Base-by-base conservation (phyloP, 1,284 basidiomycete genomes). In the Ganoderma lucidum region DNA sequence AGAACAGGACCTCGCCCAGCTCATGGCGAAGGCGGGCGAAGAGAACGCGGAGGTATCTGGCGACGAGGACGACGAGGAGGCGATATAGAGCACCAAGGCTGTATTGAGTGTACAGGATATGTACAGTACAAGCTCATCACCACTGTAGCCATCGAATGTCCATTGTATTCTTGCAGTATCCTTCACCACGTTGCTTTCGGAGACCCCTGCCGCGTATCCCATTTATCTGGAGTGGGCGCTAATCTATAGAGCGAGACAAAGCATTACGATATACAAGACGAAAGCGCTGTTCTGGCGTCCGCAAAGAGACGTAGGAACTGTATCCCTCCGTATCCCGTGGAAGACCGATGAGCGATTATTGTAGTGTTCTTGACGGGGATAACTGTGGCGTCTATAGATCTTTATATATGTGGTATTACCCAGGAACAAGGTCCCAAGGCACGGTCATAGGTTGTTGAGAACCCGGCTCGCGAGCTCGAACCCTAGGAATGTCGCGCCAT, bases 21-120 rank as follows among this genome's bases (percentile, higher is more conserved):
- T 97, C 77, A 98, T 98, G 96, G 95, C 93, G 62, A 94, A 96
- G 81, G 96, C 93, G 42, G 92, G 93, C 71, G 87, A 90, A 78
- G 96, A 97, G 82, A 98, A 98, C 80, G 94, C 92, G 45, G 96
- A 98, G 79, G 95, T 98, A 1, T 96, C 95, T 35, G 96, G 96
- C 69, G 96, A 97, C 81, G 95, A 97, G 75, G 93, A 95, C 71
- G 96, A 96, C 0, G 93, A 93, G 15, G 92, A 92, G 59, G 76
- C 64, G 48, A 23, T 77, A 39, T 77, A 68, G 56, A 62, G 32
- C 28, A 61, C 32, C 45, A 39, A 35, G 28, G 48, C 30, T 59
- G 62, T 53, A 60, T 53, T 67, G 35, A 28, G 39, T 71, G 67
- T 71, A 66, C 56, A 39, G 58, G 39, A 60, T 39, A 41, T 53